These are phyloP conservation scores for Rubroboletus pulcherrimus DNA, from an alignment of 768 basidiomycete genomes.

Conservation along the genomic window DNA sequence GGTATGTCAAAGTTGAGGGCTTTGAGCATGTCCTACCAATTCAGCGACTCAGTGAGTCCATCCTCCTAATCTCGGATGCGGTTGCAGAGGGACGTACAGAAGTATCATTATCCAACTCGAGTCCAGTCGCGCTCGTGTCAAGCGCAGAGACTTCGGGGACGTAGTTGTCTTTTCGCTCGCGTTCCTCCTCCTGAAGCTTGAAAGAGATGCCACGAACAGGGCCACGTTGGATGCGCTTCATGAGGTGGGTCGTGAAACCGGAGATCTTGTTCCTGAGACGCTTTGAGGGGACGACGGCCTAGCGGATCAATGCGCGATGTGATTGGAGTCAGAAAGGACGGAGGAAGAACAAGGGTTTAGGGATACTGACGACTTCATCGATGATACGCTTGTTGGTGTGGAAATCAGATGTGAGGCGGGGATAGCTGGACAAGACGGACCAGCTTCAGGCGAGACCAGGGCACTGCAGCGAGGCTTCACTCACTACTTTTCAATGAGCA, in stretches of 20 bases:
- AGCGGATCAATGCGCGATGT: neutral
- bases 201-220: conserved; percentile 99
- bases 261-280: conserved; percentile 99
- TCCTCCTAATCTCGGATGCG: neutral
- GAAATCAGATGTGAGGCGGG: conserved; percentile 97
- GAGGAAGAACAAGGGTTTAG: conserved; percentile 1
- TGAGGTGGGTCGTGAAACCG: conserved; percentile 99
- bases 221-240: conserved; percentile 99
- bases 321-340: neutral
- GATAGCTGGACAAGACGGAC: conserved; percentile 63
- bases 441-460: neutral
- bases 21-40: conserved; percentile 72
- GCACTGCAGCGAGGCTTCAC: conserved; percentile 26
- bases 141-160: conserved; percentile 98
- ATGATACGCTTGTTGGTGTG: conserved; percentile 99
- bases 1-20: conserved; percentile 93
- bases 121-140: conserved; percentile 64
- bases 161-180: conserved; percentile 99
- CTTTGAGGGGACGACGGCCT: conserved; percentile 96
- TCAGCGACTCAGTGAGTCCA: neutral
- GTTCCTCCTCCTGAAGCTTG: conserved; percentile 99
- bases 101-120: conserved; percentile 91
- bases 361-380: conserved; percentile 82
- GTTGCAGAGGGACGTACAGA: conserved; percentile 54
- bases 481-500: conserved; percentile 99